Evolutionary conservation across 1,284 basidiomycete species (phyloP).

Genomic region (Moesziomyces sp.): DNA sequence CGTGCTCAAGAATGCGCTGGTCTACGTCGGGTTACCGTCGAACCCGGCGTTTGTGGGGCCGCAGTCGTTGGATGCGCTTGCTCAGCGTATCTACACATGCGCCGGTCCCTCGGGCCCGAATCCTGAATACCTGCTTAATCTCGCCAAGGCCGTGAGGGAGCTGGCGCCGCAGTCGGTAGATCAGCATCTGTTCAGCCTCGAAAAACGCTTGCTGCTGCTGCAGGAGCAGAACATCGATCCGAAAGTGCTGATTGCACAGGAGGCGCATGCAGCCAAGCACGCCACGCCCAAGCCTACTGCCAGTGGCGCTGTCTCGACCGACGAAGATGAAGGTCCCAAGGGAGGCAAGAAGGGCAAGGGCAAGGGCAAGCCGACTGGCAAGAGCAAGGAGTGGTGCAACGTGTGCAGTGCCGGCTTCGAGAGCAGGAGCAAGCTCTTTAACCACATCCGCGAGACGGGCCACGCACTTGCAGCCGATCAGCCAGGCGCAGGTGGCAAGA

Average conservation of each 20-base stretch:
- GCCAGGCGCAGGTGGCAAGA: slow-evolving; percentile 10
- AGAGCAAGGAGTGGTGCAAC: slow-evolving; percentile 74
- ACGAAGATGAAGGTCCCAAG: slow-evolving; percentile 3
- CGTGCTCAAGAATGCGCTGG: slow-evolving; percentile 72
- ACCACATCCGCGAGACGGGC: slow-evolving; percentile 78
- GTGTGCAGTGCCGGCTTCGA: slow-evolving; percentile 77
- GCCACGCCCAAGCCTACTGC: neutral
- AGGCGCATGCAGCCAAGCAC: neutral
- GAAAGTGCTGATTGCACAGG: slow-evolving; percentile 23
- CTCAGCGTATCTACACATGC: slow-evolving; percentile 77
- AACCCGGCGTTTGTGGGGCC: slow-evolving; percentile 86
- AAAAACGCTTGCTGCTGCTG: slow-evolving; percentile 69
- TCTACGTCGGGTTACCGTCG: slow-evolving; percentile 80
- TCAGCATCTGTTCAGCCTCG: slow-evolving; percentile 79
- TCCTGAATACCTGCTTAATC: slow-evolving; percentile 81
- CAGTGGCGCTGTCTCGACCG: neutral
- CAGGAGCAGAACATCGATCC: slow-evolving; percentile 31
- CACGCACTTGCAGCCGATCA: slow-evolving; percentile 74
- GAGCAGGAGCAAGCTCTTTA: slow-evolving; percentile 82
- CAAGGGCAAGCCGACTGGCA: slow-evolving; percentile 26
- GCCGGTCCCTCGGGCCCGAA: slow-evolving; percentile 85
- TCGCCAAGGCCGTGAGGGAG: slow-evolving; percentile 76
- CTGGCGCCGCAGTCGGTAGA: slow-evolving; percentile 81
- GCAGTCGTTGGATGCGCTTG: slow-evolving; percentile 77
- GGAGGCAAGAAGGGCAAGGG: slow-evolving; percentile 21